phyloP scores from a whole-genome alignment of 345 rosid genomes.

The Brassica incana region DNA sequence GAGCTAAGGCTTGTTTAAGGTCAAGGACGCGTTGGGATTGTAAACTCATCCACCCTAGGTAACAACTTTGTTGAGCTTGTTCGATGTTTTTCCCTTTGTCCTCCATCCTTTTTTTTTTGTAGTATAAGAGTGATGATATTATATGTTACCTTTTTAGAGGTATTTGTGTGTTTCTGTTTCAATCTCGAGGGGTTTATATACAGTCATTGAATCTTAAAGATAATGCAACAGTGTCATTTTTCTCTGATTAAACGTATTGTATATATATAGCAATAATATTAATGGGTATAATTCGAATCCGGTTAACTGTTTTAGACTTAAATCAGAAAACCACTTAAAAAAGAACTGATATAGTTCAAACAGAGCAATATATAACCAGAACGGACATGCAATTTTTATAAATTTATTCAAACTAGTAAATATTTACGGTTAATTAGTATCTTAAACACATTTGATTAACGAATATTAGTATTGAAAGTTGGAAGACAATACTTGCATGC shows the following conservation, averaged over 20 bases:
- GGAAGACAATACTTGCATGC: conserved; percentile 2
- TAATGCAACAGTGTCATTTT: conserved; percentile 2
- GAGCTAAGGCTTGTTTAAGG: conserved; percentile 21
- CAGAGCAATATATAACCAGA: too few species aligned
- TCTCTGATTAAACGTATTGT: background rate
- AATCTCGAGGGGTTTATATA: conserved; percentile 24
- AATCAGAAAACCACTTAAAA: too few species aligned
- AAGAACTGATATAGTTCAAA: too few species aligned
- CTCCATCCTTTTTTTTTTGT: conserved; percentile 6
- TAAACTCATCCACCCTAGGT: conserved; percentile 21
- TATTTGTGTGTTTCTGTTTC: conserved; percentile 6
- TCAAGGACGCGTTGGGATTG: conserved; percentile 29
- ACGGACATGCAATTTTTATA: too few species aligned
- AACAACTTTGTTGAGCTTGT: conserved; percentile 33
- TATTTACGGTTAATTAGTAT: too few species aligned
- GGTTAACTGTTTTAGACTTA: too few species aligned
- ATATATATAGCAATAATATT: too few species aligned
- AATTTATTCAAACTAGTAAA: too few species aligned
- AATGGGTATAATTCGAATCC: too few species aligned
- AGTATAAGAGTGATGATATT: background rate
- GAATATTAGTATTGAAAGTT: too few species aligned
- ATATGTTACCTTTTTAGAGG: background rate
- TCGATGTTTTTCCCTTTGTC: conserved; percentile 19
- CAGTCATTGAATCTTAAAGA: background rate
- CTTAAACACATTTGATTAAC: too few species aligned